Conservation (phyloP, 768 basidiomycete species). For the Russula sp. region DNA sequence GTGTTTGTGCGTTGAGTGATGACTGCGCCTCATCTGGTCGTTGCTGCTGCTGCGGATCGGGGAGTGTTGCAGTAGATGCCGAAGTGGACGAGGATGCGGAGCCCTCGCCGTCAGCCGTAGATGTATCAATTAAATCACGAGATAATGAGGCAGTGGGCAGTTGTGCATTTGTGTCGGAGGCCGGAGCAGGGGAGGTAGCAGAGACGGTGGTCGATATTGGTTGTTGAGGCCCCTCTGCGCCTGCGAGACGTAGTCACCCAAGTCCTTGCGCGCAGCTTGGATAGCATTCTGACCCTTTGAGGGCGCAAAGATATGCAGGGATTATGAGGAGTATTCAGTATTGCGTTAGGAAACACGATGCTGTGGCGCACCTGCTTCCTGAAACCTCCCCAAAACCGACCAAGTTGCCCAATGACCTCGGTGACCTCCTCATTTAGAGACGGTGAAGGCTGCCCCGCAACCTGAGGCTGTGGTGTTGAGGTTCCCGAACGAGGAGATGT, state of each 20-base stretch:
- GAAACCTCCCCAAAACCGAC: constrained; percentile 88
- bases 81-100: constrained; percentile 31
- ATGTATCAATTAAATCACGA: constrained; percentile 22
- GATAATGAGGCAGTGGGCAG: constrained; percentile 33
- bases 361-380: constrained; percentile 68
- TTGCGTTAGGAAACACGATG: neutral
- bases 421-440: constrained; percentile 83
- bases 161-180: constrained; percentile 24
- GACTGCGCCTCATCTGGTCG: neutral
- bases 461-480: constrained; percentile 24
- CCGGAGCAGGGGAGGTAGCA: neutral
- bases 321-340: neutral
- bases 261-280: constrained; percentile 67
- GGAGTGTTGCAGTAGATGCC: constrained; percentile 23
- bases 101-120: constrained; percentile 31
- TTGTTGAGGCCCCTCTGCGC: constrained; percentile 75
- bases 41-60: constrained; percentile 15
- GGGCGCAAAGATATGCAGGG: constrained; percentile 5
- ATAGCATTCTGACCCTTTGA: constrained; percentile 65
- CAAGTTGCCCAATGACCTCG: constrained; percentile 84
- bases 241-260: constrained; percentile 69
- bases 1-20: constrained; percentile 39
- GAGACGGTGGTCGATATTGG: constrained; percentile 45
- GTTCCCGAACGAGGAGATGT: constrained; percentile 9
- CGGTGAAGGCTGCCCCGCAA: constrained; percentile 46